Conservation (phyloP, 192 early-diverging fungal genomes). For the Phycomyces blakesleeanus region DNA sequence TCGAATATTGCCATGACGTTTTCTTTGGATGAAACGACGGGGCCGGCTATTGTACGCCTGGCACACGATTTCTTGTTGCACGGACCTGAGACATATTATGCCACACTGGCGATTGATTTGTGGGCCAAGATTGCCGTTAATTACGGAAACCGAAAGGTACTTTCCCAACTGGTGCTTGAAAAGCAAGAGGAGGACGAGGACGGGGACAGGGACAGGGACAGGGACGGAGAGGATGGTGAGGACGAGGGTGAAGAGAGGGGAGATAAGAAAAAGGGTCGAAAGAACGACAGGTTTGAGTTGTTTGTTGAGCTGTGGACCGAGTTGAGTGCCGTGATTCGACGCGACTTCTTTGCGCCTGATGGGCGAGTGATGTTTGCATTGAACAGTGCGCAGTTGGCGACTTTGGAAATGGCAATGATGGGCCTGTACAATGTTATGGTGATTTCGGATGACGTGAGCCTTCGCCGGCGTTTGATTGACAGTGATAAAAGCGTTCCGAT, state of each 20-base stretch:
- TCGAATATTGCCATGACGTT: conserved; percentile 56
- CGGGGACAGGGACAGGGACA: too few relatives aligned
- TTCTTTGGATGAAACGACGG: conserved; percentile 32
- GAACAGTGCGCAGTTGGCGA: conserved; percentile 43
- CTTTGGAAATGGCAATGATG: conserved; percentile 51
- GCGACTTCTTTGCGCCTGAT: conserved; percentile 30
- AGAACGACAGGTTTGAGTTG: conserved; percentile 21
- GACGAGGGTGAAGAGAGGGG: too few relatives aligned
- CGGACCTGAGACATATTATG: conserved; percentile 56
- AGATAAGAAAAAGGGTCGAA: too few relatives aligned
- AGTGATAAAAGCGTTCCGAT: conserved; percentile 24
- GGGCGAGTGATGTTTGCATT: conserved; percentile 35
- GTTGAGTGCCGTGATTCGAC: conserved; percentile 26
- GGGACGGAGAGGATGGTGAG: too few relatives aligned
- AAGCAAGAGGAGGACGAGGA: conserved; percentile 15
- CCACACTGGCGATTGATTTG: conserved; percentile 58
- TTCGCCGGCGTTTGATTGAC: conserved; percentile 17
- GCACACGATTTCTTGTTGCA: conserved; percentile 50
- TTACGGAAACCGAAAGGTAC: conserved; percentile 50
- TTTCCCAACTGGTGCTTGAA: conserved; percentile 32
- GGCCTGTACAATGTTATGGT: conserved; percentile 47
- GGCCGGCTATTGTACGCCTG: conserved; percentile 41
- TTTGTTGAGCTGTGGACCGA: conserved; percentile 35
- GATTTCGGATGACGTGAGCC: conserved; percentile 19
- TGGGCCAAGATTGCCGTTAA: conserved; percentile 56